These are phyloP conservation scores for Hortiboletus campestris DNA, from an alignment of 768 basidiomycete genomes.

Conservation along the genomic window DNA sequence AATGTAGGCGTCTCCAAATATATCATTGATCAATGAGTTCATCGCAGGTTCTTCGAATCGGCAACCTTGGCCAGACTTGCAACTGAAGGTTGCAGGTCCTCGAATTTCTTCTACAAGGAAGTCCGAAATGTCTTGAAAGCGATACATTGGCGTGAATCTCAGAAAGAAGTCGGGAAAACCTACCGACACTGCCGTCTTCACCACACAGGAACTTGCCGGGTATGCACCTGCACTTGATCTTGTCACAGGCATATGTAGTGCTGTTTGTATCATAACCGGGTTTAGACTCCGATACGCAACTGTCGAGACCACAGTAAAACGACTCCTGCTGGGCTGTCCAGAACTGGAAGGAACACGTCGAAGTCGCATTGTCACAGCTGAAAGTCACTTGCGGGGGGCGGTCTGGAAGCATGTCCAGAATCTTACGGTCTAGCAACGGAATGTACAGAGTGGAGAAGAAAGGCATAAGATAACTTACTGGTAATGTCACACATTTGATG, in stretches of 20 bases:
- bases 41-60: slow-evolving; percentile 94
- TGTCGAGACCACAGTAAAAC: slow-evolving; percentile 87
- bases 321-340: slow-evolving; percentile 95
- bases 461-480: slow-evolving; percentile 51
- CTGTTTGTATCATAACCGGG: slow-evolving; percentile 63
- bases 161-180: slow-evolving; percentile 29
- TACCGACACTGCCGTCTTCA: slow-evolving; percentile 90
- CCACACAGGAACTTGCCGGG: slow-evolving; percentile 94
- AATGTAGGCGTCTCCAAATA: slow-evolving; percentile 92
- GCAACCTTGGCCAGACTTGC: slow-evolving; percentile 69
- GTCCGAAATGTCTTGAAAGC: slow-evolving; percentile 73
- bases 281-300: slow-evolving; percentile 52
- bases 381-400: slow-evolving; percentile 97
- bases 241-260: slow-evolving; percentile 78
- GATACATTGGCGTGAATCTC: not conserved
- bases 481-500: slow-evolving; percentile 99
- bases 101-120: slow-evolving; percentile 87
- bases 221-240: slow-evolving; percentile 89
- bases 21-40: slow-evolving; percentile 90
- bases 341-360: slow-evolving; percentile 92
- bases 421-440: slow-evolving; percentile 74
- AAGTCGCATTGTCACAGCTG: slow-evolving; percentile 66
- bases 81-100: slow-evolving; percentile 87
- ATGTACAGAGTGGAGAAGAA: not conserved
- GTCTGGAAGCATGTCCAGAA: slow-evolving; percentile 86